Evolutionary conservation across 108 stramenopile genomes (phyloP), one percentile per base, ranked within the genome.

Genomic region (Skeletonema grethae): DNA sequence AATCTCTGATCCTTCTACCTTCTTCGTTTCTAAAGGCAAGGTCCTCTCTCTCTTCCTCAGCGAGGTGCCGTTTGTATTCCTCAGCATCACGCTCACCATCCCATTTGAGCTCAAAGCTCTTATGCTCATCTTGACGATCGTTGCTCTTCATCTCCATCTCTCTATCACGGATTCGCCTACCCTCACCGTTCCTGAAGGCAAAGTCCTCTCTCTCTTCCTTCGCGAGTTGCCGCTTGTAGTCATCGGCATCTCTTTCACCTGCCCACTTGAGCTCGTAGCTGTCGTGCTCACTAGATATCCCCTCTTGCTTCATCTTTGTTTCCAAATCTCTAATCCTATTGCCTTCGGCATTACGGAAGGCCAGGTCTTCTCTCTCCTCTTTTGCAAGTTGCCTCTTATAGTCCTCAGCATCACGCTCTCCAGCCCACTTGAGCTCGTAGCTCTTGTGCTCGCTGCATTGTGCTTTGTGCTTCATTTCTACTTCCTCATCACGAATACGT

Each of bases 11-110:
- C n/a, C 74, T 76, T 38, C 58, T 56, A 13, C 66, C 85, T 62
- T 90, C 85, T 43, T 80, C 70, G 76, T 91, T 91, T 12, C 90
- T 76, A 39, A 76, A 75, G 3, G 86, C 86, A 18, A 88, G 48
- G 72, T 87, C 88, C 9, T 90, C n/a, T n/a, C n/a, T n/a, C n/a
- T n/a, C n/a, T n/a, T n/a, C n/a, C n/a, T n/a, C n/a, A n/a, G n/a
- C n/a, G n/a, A n/a, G n/a, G n/a, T n/a, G n/a, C n/a, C n/a, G n/a
- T n/a, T 81, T 77, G 65, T 90, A 88, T 2, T 62, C 85, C 5
- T 95, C 89, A 10, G 88, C 90, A 71, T 95, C 93, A 10, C 75
- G 72, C 15, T 86, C 90, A n/a, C 88, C 93, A 8, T 78, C 87
- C 67, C 84, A 73, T 25, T 77, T 86, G 20, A 91, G 80, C 67